A percentile compares a stretch with the other conserved stretches of the same genome.
These are phyloP conservation scores for Pythium monospermum DNA, from an alignment of 352 stramenopile species.

Conservation along the genomic window DNA sequence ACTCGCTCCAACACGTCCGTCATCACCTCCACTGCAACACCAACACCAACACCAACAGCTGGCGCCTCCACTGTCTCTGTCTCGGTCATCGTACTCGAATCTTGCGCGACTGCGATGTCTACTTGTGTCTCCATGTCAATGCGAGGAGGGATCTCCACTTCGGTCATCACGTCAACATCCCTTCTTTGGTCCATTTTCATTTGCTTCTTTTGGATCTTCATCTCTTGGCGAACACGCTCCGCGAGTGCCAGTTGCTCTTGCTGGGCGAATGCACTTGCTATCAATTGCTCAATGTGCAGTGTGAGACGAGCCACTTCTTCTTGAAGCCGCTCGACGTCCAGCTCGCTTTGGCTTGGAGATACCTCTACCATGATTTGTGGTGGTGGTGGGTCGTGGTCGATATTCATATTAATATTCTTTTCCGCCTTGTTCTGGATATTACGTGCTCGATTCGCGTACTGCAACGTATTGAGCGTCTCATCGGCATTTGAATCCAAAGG, in stretches of 20 bases:
- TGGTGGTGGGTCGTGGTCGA: conserved; percentile 21
- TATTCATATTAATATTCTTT: conserved; percentile 47
- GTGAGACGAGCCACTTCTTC: conserved; percentile 28
- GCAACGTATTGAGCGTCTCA: conserved; percentile 63
- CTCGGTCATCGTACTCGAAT: conserved; percentile 11
- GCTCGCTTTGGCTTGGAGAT: conserved; percentile 21
- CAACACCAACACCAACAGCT: too few species aligned
- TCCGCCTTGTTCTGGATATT: conserved; percentile 77
- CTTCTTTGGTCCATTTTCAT: conserved; percentile 9
- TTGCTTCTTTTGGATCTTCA: conserved; percentile 3
- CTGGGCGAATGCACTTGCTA: conserved; percentile 1
- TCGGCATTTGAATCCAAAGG: conserved; percentile 37
- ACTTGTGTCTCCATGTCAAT: conserved; percentile 14
- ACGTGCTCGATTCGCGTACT: conserved; percentile 66
- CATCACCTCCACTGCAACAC: too few species aligned
- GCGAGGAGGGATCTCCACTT: conserved; percentile 14
- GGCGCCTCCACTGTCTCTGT: neutral
- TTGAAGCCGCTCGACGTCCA: conserved; percentile 40
- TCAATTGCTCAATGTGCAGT: conserved; percentile 9
- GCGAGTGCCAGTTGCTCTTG: conserved; percentile 5
- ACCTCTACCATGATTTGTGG: conserved; percentile 1
- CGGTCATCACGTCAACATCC: conserved; percentile 18
- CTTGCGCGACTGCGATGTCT: conserved; percentile 4
- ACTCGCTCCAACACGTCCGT: too few species aligned
- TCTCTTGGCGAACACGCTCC: conserved; percentile 7